Evolutionary conservation across 73 alveolate genomes (phyloP), one percentile per base, ranked within the genome.

Genomic region (Paramecium primaurelia): DNA sequence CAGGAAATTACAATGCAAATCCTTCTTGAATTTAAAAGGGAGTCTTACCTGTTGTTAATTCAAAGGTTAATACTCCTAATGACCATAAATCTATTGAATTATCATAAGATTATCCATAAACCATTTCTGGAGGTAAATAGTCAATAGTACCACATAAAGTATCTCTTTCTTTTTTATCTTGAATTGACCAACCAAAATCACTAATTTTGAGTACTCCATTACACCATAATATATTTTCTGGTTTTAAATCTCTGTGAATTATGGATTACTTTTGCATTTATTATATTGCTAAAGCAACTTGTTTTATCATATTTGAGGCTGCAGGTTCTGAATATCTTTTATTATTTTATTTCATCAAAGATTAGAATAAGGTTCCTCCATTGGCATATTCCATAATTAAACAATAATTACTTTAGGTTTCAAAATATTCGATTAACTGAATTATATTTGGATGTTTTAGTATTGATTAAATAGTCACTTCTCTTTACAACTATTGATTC

Each of bases 51-150:
- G 97, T 96, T 58, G 97, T 93, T 85, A 98, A 95, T 93, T 98
- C 99, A 93, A 84, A 98, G 49, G 97, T 95, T 58, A 98, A 93
- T 37, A 98, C 97, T 9, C 99, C 99, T 51, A 98, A 59, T 69
- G 99, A 95, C 99, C 99, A 98, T 59, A 97, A 88, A 93, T 98
- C 99, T 42, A 97, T 97, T 26, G 96, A 88, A 40, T 96, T 94
- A 87, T 97, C 98, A 96, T 98, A 98, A 2, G 94, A 94, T 86
- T 96, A 94, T 22, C 95, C 96, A 34, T 92, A 92, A 8, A 98
- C 96, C 98, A 98, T 98, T 93, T 98, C 99, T 58, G 99, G 99
- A 30, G 99, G 99, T 47, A 98, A 94, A 95, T 98, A 98, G 86
- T 98, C 99, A 16, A 94, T 93, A 4, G 99, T 98, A 2, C 99